Conservation (phyloP, 306 rosid genomes). For the Glycine soja region DNA sequence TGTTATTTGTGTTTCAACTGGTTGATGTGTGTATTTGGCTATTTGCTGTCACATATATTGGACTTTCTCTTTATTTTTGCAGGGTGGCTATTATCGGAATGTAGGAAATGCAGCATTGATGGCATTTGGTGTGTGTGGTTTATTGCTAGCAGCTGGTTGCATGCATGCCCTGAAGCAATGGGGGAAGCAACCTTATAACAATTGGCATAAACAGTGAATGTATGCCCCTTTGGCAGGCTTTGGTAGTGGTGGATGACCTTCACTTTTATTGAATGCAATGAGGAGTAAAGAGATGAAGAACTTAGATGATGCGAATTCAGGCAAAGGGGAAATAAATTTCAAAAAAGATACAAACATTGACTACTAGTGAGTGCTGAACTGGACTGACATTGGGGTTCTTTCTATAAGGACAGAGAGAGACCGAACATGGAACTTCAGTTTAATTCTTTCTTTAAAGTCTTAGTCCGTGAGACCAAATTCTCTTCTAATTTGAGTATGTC, state of each 20-base stretch:
- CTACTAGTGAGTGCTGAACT: neutral
- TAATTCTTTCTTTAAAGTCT: constrained; percentile 39
- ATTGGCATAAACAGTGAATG: constrained; percentile 71
- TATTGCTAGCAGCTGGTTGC: constrained; percentile 78
- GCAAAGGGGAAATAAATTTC: constrained; percentile 40
- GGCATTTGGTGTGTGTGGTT: constrained; percentile 69
- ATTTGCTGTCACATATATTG: constrained; percentile 8
- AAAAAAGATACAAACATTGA: constrained; percentile 34
- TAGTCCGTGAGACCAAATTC: constrained; percentile 35
- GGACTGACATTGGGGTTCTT: neutral
- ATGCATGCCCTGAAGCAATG: constrained; percentile 80
- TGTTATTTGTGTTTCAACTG: constrained; percentile 1
- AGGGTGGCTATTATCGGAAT: constrained; percentile 76
- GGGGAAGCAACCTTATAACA: constrained; percentile 92
- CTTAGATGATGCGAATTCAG: constrained; percentile 40
- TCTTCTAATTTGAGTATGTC: constrained; percentile 40
- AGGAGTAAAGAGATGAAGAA: constrained; percentile 39
- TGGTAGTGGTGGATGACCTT: constrained; percentile 38
- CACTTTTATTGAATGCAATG: constrained; percentile 35
- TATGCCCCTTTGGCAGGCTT: constrained; percentile 35
- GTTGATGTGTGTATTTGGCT: constrained; percentile 20
- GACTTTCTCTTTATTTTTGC: constrained; percentile 41
- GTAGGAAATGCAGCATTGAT: constrained; percentile 71
- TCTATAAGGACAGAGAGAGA: constrained; percentile 1
- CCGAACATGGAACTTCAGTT: constrained; percentile 41